Base-by-base conservation (phyloP, 495 filamentous ascomycete species). In the Lepraria neglecta region DNA sequence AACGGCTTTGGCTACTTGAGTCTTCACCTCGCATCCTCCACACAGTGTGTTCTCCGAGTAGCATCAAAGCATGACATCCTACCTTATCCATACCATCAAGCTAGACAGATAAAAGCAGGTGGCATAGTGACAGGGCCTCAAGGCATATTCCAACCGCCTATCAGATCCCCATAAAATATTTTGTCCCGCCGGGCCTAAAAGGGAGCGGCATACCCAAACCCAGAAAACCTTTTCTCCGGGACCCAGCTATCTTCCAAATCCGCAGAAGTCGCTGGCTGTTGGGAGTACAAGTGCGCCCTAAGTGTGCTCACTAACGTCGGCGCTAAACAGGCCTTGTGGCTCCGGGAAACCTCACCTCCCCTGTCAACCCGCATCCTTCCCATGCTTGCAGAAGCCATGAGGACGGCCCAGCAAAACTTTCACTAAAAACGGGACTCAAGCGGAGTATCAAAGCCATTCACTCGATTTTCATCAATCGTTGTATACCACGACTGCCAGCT, bases 341-440 rank as follows among this genome's bases (percentile, higher is more conserved):
- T 48, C 44, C 45, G 31, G 21, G 57, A n/a, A 24, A 56, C 54
- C 38, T 59, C 44, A 59, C 56, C 56, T 59, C 56, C 42, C 56
- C 56, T 59, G 56, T 59, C 30, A 59, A 33, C 15, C 19, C 6
- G 21, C 27, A 40, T 43, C 40, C 35, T 28, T 46, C 44, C 59
- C 59, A 61, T 56, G 51, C 50, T 21, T 61, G 59, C 59, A 56
- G 44, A 50, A 55, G 59, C 59, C 52, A 55, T 56, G 59, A 61
- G 59, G 54, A 61, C 33, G 51, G 42, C 53, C 46, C 50, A 42
- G 52, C 42, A 61, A 61, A 61, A 61, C 59, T 55, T 61, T 56
- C 42, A 42, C 52, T 55, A 24, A 56, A 61, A 33, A 56, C 31
- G 53, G 43, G 44, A 46, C 12, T 40, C 46, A 50, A 55, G 40